Evolutionary conservation across 2,329 filamentous ascomycete genomes (phyloP), one percentile per base, ranked within the genome.

Genomic region (Diaporthe ampelina): DNA sequence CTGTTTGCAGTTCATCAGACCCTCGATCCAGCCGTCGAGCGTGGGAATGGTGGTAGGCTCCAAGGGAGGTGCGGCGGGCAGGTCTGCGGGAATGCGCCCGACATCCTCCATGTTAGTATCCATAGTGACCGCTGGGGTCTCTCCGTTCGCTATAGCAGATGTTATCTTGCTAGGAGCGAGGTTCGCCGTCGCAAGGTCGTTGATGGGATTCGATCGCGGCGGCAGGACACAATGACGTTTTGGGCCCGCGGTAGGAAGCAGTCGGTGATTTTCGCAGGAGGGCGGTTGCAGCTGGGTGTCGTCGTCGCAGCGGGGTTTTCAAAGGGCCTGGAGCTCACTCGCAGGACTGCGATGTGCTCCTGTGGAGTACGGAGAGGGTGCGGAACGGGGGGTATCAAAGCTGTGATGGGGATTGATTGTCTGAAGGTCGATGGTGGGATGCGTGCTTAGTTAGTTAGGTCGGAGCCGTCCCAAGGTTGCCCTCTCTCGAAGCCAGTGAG

Each of bases 21-120:
- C 95, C 89, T 98, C 96, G 83, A 99, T 98, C 97, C 97, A 99
- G 82, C 95, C 95, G 84, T 99, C 97, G 77, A 99, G 90, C 76
- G 95, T 98, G 76, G 94, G 92, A 87, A 98, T 97, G 79, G 95
- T 94, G 76, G 95, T 92, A 73, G 96, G 94, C 87, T 98, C 97
- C 45, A 85, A 81, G 75, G 85, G 82, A 81, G 91, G 90, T 73
- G 91, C 88, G 68, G 95, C 91, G 75, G 93, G 91, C 80, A 98
- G 86, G 82, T 93, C 93, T 83, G 94, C 90, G 78, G 95, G 94
- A 81, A 94, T 92, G 86, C 95, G 94, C 82, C 93, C 94, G 80
- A 97, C 95, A 84, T 99, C 97, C 88, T 98, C 96, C 97, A 99
- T 99, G 86, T 97, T 98, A 82, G 95, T 97, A 86, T 99, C 96